phyloP scores from a whole-genome alignment of 495 filamentous ascomycete genomes.

The Hypoxylon lienhwacheense region DNA sequence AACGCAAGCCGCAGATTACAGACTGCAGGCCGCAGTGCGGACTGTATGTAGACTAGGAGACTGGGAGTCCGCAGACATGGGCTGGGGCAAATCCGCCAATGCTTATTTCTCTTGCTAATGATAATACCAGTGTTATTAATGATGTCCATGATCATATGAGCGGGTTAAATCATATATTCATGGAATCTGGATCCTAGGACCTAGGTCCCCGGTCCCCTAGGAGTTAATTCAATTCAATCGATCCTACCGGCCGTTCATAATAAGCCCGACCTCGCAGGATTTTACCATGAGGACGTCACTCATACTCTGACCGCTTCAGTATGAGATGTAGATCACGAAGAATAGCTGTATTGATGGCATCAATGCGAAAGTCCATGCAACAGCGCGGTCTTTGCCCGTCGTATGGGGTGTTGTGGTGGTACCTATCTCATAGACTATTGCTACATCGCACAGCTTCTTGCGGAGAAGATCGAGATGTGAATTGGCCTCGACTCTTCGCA shows the following conservation, averaged over 20 bases:
- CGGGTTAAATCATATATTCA: conserved; percentile 18
- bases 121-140: conserved; percentile 18
- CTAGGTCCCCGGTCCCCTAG: too few species aligned
- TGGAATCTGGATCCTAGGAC: too few species aligned
- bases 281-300: conserved; percentile 7
- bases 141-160: conserved; percentile 17
- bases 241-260: background rate
- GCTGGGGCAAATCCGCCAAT: conserved; percentile 15
- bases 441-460: conserved; percentile 32
- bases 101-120: conserved; percentile 17
- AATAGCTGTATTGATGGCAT: conserved; percentile 11
- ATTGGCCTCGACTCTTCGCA: conserved; percentile 28
- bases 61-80: conserved; percentile 22
- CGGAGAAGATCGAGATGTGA: conserved; percentile 36
- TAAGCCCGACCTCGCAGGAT: conserved; percentile 26
- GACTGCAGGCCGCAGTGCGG: conserved; percentile 8
- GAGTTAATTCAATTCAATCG: conserved; percentile 24
- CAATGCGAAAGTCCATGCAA: conserved; percentile 18
- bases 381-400: conserved; percentile 23
- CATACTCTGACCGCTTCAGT: conserved; percentile 34
- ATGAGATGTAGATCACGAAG: conserved; percentile 9
- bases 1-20: background rate
- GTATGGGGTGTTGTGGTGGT: conserved; percentile 17
- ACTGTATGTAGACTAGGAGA: conserved; percentile 6
- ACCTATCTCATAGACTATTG: conserved; percentile 14